A percentile compares a stretch with the other conserved stretches of the same genome.
These are phyloP conservation scores for Phaeomoniella chlamydospora DNA, from an alignment of 2,329 filamentous ascomycete species.

Conservation along the genomic window DNA sequence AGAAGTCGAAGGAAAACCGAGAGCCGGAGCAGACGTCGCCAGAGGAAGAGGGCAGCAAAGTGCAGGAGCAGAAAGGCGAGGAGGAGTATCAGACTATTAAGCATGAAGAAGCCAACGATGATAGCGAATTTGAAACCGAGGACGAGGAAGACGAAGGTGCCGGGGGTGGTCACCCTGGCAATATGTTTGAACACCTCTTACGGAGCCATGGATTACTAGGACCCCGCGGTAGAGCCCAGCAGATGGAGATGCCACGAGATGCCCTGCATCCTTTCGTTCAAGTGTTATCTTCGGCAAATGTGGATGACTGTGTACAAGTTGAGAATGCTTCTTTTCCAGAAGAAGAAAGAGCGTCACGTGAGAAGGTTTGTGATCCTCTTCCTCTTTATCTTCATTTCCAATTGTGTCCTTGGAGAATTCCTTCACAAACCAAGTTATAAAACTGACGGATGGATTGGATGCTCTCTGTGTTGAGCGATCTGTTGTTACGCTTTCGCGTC, in stretches of 20 bases:
- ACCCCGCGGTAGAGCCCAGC: neutral
- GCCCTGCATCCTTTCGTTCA: slow-evolving; percentile 60
- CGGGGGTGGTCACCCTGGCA: neutral
- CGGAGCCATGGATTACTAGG: neutral
- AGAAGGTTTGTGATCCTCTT: slow-evolving; percentile 40
- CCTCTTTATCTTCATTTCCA: too few relatives aligned
- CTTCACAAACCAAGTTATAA: too few relatives aligned
- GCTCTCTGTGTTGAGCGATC: too few relatives aligned
- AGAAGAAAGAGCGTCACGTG: slow-evolving; percentile 39
- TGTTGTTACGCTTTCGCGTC: too few relatives aligned
- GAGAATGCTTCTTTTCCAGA: slow-evolving; percentile 45
- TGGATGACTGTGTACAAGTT: slow-evolving; percentile 39
- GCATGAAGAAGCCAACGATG: neutral
- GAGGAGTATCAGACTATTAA: neutral
- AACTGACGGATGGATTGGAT: too few relatives aligned
- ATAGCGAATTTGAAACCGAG: neutral
- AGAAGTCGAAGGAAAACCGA: neutral
- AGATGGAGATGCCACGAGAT: slow-evolving; percentile 22
- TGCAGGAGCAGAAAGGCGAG: neutral
- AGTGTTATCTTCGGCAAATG: slow-evolving; percentile 44
- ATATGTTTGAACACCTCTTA: neutral
- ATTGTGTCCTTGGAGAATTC: too few relatives aligned
- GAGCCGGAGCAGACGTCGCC: neutral
- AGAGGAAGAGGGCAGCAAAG: neutral
- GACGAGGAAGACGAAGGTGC: neutral